Evolutionary conservation across 2,329 filamentous ascomycete genomes (phyloP).

Genomic region (Claviceps africana): DNA sequence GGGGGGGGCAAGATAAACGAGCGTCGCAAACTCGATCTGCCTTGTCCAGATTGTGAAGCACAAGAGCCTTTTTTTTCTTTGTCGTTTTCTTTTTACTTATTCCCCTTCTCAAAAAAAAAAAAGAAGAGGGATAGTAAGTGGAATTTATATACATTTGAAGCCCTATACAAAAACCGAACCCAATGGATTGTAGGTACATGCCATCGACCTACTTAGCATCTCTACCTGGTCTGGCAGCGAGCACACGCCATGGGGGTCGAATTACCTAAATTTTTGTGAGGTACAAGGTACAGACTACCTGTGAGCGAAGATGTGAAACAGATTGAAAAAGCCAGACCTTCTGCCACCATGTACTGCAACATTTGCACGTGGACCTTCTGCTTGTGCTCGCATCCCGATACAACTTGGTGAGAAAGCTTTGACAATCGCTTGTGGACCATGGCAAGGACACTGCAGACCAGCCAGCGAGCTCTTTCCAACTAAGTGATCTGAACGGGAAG

Average conservation of each 20-base stretch:
- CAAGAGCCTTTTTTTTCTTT: not conserved
- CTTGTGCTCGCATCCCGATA: constrained; percentile 1
- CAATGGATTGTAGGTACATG: not conserved
- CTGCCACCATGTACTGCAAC: not conserved
- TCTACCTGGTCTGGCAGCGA: not conserved
- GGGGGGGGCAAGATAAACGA: not conserved
- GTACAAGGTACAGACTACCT: not conserved
- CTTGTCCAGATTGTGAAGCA: not conserved
- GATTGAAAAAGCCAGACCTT: not conserved
- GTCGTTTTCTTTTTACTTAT: not conserved
- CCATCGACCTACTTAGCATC: not conserved
- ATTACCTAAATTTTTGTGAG: not conserved
- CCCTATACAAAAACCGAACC: not conserved
- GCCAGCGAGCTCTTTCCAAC: not conserved
- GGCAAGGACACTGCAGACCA: not conserved
- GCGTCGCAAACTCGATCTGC: not conserved
- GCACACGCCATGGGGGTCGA: not conserved
- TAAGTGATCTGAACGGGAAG: not conserved
- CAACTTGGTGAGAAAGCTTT: not conserved
- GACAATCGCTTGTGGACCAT: not conserved
- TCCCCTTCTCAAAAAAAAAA: not conserved
- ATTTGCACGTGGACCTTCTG: constrained; percentile 1
- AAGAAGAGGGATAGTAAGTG: not conserved
- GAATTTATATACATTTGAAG: not conserved
- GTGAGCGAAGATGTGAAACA: constrained; percentile 1